These are phyloP conservation scores for Brachypodium distachyon DNA, from an alignment of 202 grass and related monocot species.

Conservation along the genomic window DNA sequence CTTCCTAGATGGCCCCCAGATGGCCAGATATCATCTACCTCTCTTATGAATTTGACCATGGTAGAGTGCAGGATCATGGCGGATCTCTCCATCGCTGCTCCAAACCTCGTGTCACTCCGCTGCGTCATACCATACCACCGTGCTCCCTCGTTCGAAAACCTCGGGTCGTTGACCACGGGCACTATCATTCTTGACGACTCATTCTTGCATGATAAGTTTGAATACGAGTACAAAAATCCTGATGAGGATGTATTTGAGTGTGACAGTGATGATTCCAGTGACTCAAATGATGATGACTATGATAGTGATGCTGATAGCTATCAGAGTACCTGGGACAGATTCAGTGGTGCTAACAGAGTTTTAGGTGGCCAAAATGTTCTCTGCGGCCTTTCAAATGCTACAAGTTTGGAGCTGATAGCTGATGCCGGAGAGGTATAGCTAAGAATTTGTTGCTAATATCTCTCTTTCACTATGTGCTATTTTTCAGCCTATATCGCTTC, in stretches of 20 bases:
- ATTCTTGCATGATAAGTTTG: neutral
- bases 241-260: neutral
- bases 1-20: neutral
- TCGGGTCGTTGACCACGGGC: neutral
- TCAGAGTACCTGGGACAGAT: neutral
- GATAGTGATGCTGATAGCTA: neutral
- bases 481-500: neutral
- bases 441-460: neutral
- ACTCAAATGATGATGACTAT: neutral
- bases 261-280: neutral
- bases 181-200: neutral
- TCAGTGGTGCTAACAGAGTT: neutral
- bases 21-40: neutral
- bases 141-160: neutral
- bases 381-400: constrained; percentile 4
- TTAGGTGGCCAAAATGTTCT: constrained; percentile 18
- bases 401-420: constrained; percentile 19
- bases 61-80: neutral
- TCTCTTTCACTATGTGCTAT: neutral
- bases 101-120: neutral
- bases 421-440: constrained; percentile 4
- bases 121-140: neutral
- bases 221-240: neutral
- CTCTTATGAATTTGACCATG: neutral
- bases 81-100: neutral